Evolutionary conservation across 2,329 filamentous ascomycete genomes (phyloP), one percentile per base, ranked within the genome.

Genomic region (Alternaria longipes): DNA sequence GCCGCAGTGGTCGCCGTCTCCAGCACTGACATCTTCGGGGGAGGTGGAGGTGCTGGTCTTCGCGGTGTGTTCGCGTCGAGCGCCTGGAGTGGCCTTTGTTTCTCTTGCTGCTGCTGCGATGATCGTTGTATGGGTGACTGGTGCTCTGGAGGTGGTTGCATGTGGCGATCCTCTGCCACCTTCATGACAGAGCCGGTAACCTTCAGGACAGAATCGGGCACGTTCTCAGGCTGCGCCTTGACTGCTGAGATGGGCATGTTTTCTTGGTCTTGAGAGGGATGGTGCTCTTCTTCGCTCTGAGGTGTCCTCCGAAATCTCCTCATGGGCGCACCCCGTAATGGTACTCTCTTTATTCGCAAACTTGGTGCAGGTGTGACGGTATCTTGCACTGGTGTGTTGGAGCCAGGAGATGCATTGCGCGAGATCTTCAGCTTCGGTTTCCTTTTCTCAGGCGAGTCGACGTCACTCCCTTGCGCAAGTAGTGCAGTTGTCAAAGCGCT

Each of bases 21-120:
- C n/a, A 97, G 82, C 8, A 97, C 91, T 1, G 92, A 95, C 94
- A 98, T 98, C 79, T 97, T 98, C 1, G 95, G 94, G 8, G 93
- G 93, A 3, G 94, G 94, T 18, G 90, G 78, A 2, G 90, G 90
- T 2, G 90, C 92, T 22, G 91, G 86, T 68, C 93, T 85, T 71
- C 88, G 91, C 11, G 93, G 93, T 4, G 93, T 97, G 71, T 90
- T 90, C 59, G 83, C 85, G 70, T 84, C 88, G 62, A 86, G 82
- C 7, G 81, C 77, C 14, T 84, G 84, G 8, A 90, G 78, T 14
- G 83, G 81, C 30, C 79, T 75, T 20, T 83, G 83, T 57, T 80
- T 81, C 67, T 80, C 82, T 62, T 71, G 78, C 70, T 68, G 78
- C 70, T 68, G 78, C 8, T 63, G 85, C 74, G 36, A 81, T 73